Percentiles rank a stretch among this genome's conserved stretches.
Evolutionary conservation across 495 filamentous ascomycete species (phyloP).

Genomic region (Haplographium delicatum): DNA sequence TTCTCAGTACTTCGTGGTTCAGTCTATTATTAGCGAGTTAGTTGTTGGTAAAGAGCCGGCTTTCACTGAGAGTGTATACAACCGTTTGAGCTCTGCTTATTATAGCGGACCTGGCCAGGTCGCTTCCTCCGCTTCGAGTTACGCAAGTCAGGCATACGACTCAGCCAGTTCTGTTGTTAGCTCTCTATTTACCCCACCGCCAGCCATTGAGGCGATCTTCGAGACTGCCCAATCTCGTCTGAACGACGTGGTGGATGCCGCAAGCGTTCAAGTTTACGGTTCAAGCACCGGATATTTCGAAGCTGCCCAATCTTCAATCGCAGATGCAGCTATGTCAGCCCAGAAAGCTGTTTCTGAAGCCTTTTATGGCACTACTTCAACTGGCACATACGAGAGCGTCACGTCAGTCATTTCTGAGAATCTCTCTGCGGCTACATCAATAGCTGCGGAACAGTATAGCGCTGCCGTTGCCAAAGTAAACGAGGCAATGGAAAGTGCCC

Average conservation of each 20-base stretch:
- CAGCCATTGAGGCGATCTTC: conserved; percentile 54
- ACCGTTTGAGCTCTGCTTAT: conserved; percentile 59
- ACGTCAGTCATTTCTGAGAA: conserved; percentile 18
- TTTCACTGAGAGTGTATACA: conserved; percentile 77
- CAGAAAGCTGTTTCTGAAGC: conserved; percentile 45
- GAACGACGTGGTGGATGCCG: conserved; percentile 54
- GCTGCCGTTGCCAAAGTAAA: conserved; percentile 28
- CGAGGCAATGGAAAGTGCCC: conserved; percentile 23
- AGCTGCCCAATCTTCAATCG: conserved; percentile 38
- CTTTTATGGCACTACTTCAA: conserved; percentile 46
- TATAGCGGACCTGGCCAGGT: conserved; percentile 32
- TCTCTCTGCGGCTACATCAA: conserved; percentile 37
- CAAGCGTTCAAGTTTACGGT: conserved; percentile 56
- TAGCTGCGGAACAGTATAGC: conserved; percentile 37
- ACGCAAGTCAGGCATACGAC: conserved; percentile 51
- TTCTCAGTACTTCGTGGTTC: conserved; percentile 63
- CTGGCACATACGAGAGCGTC: conserved; percentile 21
- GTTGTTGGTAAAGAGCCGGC: conserved; percentile 71
- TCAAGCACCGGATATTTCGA: conserved; percentile 49
- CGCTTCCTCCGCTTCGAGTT: conserved; percentile 48
- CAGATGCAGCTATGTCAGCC: conserved; percentile 44
- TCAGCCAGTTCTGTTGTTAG: conserved; percentile 51
- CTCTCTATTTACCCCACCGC: conserved; percentile 49
- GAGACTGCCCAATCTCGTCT: conserved; percentile 50
- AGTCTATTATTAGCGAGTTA: conserved; percentile 69